A percentile compares a stretch with the other conserved stretches of the same genome.
phyloP scores from a whole-genome alignment of 1,284 basidiomycete species.

The Ustilago curta region DNA sequence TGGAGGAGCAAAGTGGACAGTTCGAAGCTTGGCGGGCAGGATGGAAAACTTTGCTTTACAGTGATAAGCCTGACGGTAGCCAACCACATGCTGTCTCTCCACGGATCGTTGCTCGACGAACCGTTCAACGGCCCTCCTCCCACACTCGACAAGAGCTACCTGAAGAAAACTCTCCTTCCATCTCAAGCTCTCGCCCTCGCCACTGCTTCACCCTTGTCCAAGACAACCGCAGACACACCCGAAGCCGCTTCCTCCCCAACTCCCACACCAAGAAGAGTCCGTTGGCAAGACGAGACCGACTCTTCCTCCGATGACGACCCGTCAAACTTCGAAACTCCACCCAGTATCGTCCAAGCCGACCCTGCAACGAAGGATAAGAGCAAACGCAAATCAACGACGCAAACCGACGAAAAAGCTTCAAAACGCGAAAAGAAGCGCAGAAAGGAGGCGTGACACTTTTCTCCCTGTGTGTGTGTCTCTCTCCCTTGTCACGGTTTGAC shows the following conservation, averaged over 20 bases:
- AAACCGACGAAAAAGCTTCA: background rate
- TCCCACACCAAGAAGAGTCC: conserved; percentile 28
- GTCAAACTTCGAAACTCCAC: conserved; percentile 12
- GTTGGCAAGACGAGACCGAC: conserved; percentile 44
- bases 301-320: conserved; percentile 16
- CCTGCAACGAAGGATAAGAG: conserved; percentile 4
- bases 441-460: conserved; percentile 22
- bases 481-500: background rate
- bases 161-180: conserved; percentile 45
- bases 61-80: conserved; percentile 92
- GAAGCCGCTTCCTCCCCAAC: background rate
- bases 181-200: conserved; percentile 37
- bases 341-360: conserved; percentile 14
- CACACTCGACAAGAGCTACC: conserved; percentile 38
- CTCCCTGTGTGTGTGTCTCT: no score
- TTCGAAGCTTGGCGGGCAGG: conserved; percentile 78
- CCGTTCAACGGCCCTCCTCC: conserved; percentile 77
- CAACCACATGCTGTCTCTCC: conserved; percentile 92
- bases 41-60: conserved; percentile 83
- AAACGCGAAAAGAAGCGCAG: conserved; percentile 43
- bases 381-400: conserved; percentile 29
- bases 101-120: conserved; percentile 87
- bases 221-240: background rate
- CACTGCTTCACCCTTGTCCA: background rate
- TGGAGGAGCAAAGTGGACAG: conserved; percentile 85